Conservation (phyloP, 2,329 filamentous ascomycete genomes). For the Microdochium nivale region DNA sequence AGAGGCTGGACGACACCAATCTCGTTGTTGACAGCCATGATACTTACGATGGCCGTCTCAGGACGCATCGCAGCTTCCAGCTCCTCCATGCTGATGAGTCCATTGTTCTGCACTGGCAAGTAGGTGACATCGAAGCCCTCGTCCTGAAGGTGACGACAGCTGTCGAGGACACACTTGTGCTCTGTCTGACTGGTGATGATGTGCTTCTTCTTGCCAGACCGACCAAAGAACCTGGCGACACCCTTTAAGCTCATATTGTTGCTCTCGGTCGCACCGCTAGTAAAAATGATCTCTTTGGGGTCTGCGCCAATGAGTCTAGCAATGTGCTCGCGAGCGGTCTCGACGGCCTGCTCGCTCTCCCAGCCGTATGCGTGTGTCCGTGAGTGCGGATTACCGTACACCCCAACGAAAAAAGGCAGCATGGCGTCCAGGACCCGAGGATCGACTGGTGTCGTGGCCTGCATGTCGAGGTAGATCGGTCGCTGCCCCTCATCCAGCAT, state of each 20-base stretch:
- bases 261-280: slow-evolving; percentile 93
- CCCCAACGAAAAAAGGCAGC: slow-evolving; percentile 86
- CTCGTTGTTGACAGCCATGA: slow-evolving; percentile 99
- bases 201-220: slow-evolving; percentile 93
- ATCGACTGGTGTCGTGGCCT: slow-evolving; percentile 92
- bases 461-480: slow-evolving; percentile 97
- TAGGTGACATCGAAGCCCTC: slow-evolving; percentile 98
- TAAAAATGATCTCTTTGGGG: slow-evolving; percentile 97
- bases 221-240: slow-evolving; percentile 89
- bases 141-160: slow-evolving; percentile 91
- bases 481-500: slow-evolving; percentile 87
- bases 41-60: slow-evolving; percentile 85
- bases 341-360: slow-evolving; percentile 93
- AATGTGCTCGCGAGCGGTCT: slow-evolving; percentile 75
- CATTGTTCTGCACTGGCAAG: slow-evolving; percentile 78
- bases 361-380: slow-evolving; percentile 96
- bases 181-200: slow-evolving; percentile 97
- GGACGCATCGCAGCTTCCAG: slow-evolving; percentile 84
- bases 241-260: slow-evolving; percentile 99
- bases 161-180: slow-evolving; percentile 98
- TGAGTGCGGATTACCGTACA: slow-evolving; percentile 96
- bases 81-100: slow-evolving; percentile 75
- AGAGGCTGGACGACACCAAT: slow-evolving; percentile 98
- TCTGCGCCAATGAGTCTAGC: slow-evolving; percentile 87
- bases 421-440: slow-evolving; percentile 93